Evolutionary conservation across 345 rosid species (phyloP), one percentile per base, ranked within the genome.

Genomic region (Mangifera indica): DNA sequence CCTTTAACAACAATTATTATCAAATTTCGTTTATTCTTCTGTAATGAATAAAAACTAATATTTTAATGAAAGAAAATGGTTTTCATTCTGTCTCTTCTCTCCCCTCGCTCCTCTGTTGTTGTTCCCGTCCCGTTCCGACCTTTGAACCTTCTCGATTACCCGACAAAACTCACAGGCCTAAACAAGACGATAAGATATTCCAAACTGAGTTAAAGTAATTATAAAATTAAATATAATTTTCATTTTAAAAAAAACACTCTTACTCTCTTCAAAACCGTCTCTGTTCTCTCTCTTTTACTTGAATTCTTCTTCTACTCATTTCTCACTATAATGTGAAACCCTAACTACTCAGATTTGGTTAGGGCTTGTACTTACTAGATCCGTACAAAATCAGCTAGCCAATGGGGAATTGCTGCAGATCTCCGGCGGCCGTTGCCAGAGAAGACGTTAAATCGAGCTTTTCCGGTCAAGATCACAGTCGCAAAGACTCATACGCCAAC

Each of bases 351-450:
- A 18, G 10, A 34, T 76, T 72, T 57, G 57, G 72, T 74, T 81
- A 75, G 77, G 76, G 63, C 57, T 70, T 71, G 67, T 24, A 34
- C 3, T 32, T 52, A 58, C 69, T 72, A 84, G 86, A 82, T 66
- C 84, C 69, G 68, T 40, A 2, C 10, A 54, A 51, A 29, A 57
- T 56, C 52, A 59, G 72, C 78, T 42, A 45, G 32, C 71, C 12
- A 44, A 94, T 95, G 99, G 99, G 99, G 60, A 95, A 95, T 81
- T 95, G 99, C 76, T 95, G 99, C 82, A 92, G 99, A 95, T 95
- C 99, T 88, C 99, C 99, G 56, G 99, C 98, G 0, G 89, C 99
- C 2, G 98, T 93, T 0, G 99, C 98, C 65, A 81, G 99, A 64
- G 98, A 96, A 61, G 99, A 96, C 61, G 99, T 96, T 18, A 96